phyloP scores from a whole-genome alignment of 169 alveolate species.

The Plasmodium falciparum region DNA sequence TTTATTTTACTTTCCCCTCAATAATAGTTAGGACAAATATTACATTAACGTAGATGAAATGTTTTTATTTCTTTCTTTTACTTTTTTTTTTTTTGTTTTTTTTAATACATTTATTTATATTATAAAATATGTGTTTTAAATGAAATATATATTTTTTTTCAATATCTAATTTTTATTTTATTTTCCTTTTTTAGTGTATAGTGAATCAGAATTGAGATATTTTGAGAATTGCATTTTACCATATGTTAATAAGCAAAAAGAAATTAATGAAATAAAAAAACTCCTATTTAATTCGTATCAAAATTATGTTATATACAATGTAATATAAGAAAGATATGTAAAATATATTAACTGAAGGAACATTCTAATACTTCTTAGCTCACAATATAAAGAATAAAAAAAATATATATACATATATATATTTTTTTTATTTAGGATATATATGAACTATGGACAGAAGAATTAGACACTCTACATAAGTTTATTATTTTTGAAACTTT shows the following conservation, averaged over 20 bases:
- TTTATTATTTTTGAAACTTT: constrained; percentile 42
- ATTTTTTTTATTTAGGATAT: constrained; percentile 21
- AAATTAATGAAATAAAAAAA: constrained; percentile 38
- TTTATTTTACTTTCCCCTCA: constrained; percentile 38
- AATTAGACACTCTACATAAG: constrained; percentile 30
- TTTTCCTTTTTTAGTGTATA: constrained; percentile 42
- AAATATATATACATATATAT: not conserved
- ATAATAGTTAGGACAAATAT: constrained; percentile 20
- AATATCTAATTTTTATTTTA: not conserved
- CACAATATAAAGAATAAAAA: no score
- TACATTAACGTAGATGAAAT: not conserved
- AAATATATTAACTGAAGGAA: not conserved
- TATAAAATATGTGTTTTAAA: not conserved
- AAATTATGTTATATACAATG: constrained; percentile 60
- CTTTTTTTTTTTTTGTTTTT: not conserved
- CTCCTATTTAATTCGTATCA: constrained; percentile 36
- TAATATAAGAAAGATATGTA: constrained; percentile 6
- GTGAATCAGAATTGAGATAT: constrained; percentile 55
- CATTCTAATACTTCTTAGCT: not conserved
- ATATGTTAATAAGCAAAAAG: constrained; percentile 56
- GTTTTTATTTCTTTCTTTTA: not conserved
- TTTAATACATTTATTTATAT: not conserved
- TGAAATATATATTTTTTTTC: not conserved
- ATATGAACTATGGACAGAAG: constrained; percentile 55
- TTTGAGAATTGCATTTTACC: constrained; percentile 44